Evolutionary conservation across 768 basidiomycete species (phyloP).

Genomic region (Lactifluus rugatus): DNA sequence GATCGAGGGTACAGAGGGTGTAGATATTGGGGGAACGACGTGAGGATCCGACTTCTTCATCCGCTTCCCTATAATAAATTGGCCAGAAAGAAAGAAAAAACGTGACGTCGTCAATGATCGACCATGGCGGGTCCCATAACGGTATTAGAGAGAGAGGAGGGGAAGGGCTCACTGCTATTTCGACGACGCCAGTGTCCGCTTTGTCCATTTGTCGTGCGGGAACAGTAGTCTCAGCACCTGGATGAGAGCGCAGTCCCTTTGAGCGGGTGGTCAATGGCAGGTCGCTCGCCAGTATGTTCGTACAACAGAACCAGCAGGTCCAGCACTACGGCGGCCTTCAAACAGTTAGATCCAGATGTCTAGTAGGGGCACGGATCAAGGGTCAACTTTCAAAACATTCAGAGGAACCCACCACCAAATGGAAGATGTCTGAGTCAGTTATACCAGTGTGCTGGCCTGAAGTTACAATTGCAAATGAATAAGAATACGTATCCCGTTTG

Average conservation of each 20-base stretch:
- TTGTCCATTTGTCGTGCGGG: constrained; percentile 76
- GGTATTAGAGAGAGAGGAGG: constrained; percentile 28
- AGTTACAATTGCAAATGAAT: too few relatives aligned
- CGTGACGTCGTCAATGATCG: too few relatives aligned
- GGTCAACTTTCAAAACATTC: not conserved
- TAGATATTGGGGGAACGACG: constrained; percentile 45
- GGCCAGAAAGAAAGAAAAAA: not conserved
- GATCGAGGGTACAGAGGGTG: constrained; percentile 52
- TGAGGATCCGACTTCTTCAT: constrained; percentile 75
- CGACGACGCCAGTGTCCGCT: constrained; percentile 47
- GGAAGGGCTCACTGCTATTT: constrained; percentile 59
- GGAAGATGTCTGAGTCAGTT: too few relatives aligned
- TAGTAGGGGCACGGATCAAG: not conserved
- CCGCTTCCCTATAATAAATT: constrained; percentile 68
- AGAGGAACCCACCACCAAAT: too few relatives aligned
- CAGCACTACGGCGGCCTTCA: constrained; percentile 64
- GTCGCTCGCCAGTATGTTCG: constrained; percentile 44
- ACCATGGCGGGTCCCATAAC: not conserved
- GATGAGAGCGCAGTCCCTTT: constrained; percentile 61
- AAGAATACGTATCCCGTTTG: too few relatives aligned
- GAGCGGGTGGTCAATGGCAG: constrained; percentile 84
- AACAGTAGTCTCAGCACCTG: constrained; percentile 73
- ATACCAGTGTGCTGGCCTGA: too few relatives aligned
- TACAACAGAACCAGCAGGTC: constrained; percentile 72
- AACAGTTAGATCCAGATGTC: constrained; percentile 21